These are phyloP conservation scores for Colletotrichum melonis DNA, from an alignment of 2,329 filamentous ascomycete species.

Conservation along the genomic window DNA sequence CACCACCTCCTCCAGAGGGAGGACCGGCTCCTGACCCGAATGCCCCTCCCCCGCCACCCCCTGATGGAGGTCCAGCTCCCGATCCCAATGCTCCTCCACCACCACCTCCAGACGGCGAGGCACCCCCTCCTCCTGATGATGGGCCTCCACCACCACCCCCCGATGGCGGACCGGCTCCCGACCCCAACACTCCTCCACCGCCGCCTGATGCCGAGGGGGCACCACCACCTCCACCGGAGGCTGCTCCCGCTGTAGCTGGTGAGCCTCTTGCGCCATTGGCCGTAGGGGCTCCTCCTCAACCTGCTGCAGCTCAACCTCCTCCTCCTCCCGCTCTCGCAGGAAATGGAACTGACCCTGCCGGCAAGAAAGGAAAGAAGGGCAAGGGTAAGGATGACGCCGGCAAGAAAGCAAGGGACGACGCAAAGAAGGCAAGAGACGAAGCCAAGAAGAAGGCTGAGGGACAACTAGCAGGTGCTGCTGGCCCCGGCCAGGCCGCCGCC, in stretches of 20 bases:
- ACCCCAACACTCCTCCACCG: background rate
- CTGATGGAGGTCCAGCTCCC: background rate
- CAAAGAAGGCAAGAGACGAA: conserved; percentile 20
- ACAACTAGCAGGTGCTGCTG: conserved; percentile 9
- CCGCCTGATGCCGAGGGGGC: background rate
- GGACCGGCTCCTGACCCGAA: background rate
- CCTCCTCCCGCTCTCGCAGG: background rate
- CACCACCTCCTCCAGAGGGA: conserved; percentile 6
- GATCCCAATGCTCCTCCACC: conserved; percentile 3
- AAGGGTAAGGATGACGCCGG: background rate
- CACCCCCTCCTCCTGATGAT: background rate
- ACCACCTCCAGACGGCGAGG: background rate
- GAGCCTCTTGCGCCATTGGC: background rate
- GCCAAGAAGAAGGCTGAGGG: conserved; percentile 12
- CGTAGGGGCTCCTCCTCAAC: background rate
- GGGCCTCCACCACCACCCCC: background rate
- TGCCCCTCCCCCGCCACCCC: background rate
- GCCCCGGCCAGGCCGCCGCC: background rate
- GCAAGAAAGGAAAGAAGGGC: conserved; percentile 17
- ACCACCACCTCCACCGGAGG: background rate
- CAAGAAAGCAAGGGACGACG: conserved; percentile 15
- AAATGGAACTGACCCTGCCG: background rate
- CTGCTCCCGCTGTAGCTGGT: background rate
- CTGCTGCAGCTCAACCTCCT: background rate
- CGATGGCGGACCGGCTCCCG: background rate